Conservation (phyloP, 164 flowering plant species). For the Kingdonia uniflora region DNA sequence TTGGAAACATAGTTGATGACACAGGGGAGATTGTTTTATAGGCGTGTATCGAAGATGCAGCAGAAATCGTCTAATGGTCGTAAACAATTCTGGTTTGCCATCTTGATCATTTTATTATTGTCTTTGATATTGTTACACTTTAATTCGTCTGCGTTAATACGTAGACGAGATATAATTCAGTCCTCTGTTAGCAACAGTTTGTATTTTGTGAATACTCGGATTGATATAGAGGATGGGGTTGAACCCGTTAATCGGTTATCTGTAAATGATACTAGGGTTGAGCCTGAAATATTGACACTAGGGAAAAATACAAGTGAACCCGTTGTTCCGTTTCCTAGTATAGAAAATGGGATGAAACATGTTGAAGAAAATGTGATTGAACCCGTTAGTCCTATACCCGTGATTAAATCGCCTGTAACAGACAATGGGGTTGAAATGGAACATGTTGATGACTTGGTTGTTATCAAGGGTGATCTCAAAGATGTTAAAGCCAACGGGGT, state of each 20-base stretch:
- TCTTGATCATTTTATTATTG: slow-evolving; percentile 16
- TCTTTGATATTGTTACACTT: slow-evolving; percentile 27
- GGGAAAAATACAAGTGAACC: no score
- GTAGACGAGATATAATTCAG: slow-evolving; percentile 5
- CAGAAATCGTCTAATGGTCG: slow-evolving; percentile 7
- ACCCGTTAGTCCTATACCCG: no score
- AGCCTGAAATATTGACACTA: no score
- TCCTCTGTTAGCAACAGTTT: slow-evolving; percentile 3
- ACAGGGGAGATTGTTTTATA: no score
- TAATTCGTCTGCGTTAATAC: slow-evolving; percentile 9
- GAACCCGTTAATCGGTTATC: not conserved
- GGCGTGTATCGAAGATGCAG: no score
- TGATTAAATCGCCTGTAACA: not conserved
- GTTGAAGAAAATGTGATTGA: not conserved
- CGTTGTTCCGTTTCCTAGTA: no score
- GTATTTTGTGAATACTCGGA: not conserved
- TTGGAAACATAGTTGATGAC: no score
- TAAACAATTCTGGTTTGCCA: slow-evolving; percentile 21
- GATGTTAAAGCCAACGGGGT: not conserved
- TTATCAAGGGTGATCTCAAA: no score
- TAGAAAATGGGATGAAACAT: no score
- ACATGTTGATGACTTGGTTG: not conserved
- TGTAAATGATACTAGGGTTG: not conserved
- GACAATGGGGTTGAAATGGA: not conserved
- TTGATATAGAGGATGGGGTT: not conserved